Conservation (phyloP, 2,329 filamentous ascomycete genomes). For the Aureobasidium sp. region DNA sequence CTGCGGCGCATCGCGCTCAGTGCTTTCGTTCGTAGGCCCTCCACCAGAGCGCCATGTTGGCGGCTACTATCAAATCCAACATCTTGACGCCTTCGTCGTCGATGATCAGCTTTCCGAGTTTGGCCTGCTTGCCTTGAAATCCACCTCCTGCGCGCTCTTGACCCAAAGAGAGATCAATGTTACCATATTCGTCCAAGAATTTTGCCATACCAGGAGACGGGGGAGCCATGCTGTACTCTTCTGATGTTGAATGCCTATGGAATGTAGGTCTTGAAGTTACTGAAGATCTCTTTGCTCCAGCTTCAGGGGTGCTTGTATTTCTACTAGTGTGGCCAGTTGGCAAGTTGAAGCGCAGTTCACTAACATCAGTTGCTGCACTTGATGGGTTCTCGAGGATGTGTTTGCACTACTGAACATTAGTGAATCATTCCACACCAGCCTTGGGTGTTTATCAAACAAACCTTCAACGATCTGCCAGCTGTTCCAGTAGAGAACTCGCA, state of each 20-base stretch:
- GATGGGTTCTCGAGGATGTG: conserved; percentile 54
- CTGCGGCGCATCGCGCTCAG: conserved; percentile 13
- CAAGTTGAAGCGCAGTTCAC: conserved; percentile 85
- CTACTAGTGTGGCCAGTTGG: conserved; percentile 36
- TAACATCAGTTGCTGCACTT: conserved; percentile 48
- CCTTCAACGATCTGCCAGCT: conserved; percentile 52
- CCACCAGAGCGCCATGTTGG: conserved; percentile 94
- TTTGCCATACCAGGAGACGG: neutral
- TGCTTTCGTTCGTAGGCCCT: conserved; percentile 59
- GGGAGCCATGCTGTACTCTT: neutral
- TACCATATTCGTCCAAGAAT: conserved; percentile 29
- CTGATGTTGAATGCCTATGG: conserved; percentile 9
- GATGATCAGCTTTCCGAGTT: conserved; percentile 88
- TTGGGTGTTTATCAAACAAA: conserved; percentile 23
- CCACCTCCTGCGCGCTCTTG: conserved; percentile 81
- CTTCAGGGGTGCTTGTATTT: neutral
- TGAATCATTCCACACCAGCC: neutral
- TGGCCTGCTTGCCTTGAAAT: conserved; percentile 75
- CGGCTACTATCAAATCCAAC: conserved; percentile 84
- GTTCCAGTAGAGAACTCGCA: conserved; percentile 80
- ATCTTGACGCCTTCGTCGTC: conserved; percentile 87
- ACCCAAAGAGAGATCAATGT: conserved; percentile 68
- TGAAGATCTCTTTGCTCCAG: conserved; percentile 12
- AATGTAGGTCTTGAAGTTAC: neutral
- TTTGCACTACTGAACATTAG: conserved; percentile 46